Evolutionary conservation across 371 early-diverging fungal species (phyloP).

Genomic region (Mortierella sp.): DNA sequence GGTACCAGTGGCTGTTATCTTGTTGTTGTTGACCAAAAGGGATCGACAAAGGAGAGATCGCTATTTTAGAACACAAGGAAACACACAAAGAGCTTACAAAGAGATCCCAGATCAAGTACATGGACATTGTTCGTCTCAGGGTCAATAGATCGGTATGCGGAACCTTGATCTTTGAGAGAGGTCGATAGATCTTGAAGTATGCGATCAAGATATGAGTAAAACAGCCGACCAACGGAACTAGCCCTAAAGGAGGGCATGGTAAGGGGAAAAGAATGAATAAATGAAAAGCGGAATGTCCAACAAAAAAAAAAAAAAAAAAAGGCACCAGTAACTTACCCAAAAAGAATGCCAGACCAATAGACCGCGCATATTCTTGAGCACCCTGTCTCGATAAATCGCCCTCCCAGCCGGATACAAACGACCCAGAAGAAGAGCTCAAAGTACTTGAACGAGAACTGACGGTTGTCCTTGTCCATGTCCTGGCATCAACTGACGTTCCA

Average conservation of each 20-base stretch:
- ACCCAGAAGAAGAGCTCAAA: too few species aligned
- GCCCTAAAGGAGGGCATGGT: background rate
- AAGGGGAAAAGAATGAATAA: background rate
- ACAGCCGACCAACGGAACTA: slow-evolving; percentile 17
- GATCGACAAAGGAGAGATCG: too few species aligned
- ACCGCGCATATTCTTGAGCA: too few species aligned
- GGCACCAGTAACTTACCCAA: slow-evolving; percentile 7
- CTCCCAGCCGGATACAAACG: too few species aligned
- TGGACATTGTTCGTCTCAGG: slow-evolving; percentile 8
- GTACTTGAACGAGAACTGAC: too few species aligned
- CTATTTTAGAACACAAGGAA: too few species aligned
- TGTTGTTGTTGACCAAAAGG: too few species aligned
- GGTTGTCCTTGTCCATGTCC: too few species aligned
- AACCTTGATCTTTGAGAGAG: slow-evolving; percentile 15
- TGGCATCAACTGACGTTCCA: too few species aligned
- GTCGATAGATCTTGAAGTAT: slow-evolving; percentile 17
- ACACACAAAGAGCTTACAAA: slow-evolving; percentile 7
- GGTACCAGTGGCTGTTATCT: too few species aligned
- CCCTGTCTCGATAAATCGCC: too few species aligned
- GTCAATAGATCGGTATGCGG: background rate
- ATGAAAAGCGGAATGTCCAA: background rate
- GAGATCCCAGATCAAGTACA: slow-evolving; percentile 4
- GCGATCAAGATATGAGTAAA: slow-evolving; percentile 11
- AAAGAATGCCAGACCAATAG: slow-evolving; percentile 18
- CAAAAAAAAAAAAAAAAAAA: background rate